Conservation (phyloP, 129 eudicot species). For the Flaveria sonorensis region DNA sequence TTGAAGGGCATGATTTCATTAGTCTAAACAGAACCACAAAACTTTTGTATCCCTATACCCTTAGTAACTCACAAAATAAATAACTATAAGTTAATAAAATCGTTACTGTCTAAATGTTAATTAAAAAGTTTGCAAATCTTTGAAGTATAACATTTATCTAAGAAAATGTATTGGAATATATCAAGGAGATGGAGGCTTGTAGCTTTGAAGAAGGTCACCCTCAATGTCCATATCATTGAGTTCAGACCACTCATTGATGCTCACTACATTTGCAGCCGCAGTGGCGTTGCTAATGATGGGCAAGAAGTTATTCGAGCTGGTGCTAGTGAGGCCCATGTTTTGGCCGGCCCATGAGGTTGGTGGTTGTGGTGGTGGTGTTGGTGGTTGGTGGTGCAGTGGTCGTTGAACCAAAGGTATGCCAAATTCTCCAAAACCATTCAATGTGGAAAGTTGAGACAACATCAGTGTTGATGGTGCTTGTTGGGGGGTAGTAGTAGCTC, state of each 20-base stretch:
- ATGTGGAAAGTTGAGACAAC: background rate
- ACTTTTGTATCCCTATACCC: too few relatives aligned
- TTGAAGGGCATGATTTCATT: background rate
- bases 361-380: slow-evolving; percentile 5
- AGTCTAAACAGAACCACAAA: too few relatives aligned
- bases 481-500: slow-evolving; percentile 2
- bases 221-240: slow-evolving; percentile 29
- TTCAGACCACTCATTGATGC: slow-evolving; percentile 36
- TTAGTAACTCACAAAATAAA: too few relatives aligned
- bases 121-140: background rate
- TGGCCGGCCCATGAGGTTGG: slow-evolving; percentile 19
- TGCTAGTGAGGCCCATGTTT: slow-evolving; percentile 1
- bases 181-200: slow-evolving; percentile 36
- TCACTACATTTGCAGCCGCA: slow-evolving; percentile 28
- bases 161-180: slow-evolving; percentile 2
- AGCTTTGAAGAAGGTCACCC: slow-evolving; percentile 25
- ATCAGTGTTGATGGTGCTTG: slow-evolving; percentile 13
- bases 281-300: background rate
- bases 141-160: background rate
- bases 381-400: slow-evolving; percentile 3
- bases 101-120: background rate
- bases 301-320: background rate
- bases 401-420: slow-evolving; percentile 23
- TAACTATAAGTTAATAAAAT: background rate
- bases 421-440: slow-evolving; percentile 17